Evolutionary conservation across 1,139 yeast genomes (phyloP).

Genomic region (Saccharomyces hybrid): DNA sequence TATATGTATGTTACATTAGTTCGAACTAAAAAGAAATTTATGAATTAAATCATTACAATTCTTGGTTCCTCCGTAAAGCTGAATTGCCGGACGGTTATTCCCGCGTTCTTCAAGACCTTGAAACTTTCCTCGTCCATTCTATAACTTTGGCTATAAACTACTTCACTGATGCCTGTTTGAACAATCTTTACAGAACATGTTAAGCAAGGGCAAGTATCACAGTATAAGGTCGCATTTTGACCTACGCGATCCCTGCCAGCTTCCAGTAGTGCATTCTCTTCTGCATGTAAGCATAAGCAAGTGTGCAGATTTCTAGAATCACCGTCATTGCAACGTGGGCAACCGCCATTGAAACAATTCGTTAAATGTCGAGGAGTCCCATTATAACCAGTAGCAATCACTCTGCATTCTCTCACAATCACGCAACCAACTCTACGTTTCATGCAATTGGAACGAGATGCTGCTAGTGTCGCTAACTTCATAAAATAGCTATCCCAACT

Average conservation of each 20-base stretch:
- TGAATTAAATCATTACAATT: conserved; percentile 16
- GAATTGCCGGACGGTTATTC: conserved; percentile 65
- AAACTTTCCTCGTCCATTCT: conserved; percentile 80
- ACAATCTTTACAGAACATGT: conserved; percentile 94
- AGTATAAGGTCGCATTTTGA: conserved; percentile 57
- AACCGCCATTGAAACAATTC: conserved; percentile 95
- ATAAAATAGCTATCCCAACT: conserved; percentile 95
- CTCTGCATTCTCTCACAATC: conserved; percentile 74
- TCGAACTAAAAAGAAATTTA: neutral
- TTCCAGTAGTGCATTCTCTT: conserved; percentile 89
- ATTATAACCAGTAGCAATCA: conserved; percentile 92
- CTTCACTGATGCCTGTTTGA: conserved; percentile 84
- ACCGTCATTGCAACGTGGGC: conserved; percentile 71
- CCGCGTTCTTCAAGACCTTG: conserved; percentile 64
- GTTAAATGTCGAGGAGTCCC: conserved; percentile 87
- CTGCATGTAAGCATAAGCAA: conserved; percentile 92
- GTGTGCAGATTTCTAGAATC: conserved; percentile 67
- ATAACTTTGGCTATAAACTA: conserved; percentile 88
- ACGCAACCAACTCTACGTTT: conserved; percentile 95
- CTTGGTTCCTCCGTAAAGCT: conserved; percentile 31
- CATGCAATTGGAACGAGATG: conserved; percentile 91
- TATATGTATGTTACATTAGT: neutral
- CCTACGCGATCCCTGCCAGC: conserved; percentile 87
- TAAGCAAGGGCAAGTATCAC: conserved; percentile 95
- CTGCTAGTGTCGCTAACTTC: conserved; percentile 88